A percentile compares a stretch with the other conserved stretches of the same genome.
Evolutionary conservation across 768 basidiomycete species (phyloP).

Genomic region (Rhodotorula paludigena): DNA sequence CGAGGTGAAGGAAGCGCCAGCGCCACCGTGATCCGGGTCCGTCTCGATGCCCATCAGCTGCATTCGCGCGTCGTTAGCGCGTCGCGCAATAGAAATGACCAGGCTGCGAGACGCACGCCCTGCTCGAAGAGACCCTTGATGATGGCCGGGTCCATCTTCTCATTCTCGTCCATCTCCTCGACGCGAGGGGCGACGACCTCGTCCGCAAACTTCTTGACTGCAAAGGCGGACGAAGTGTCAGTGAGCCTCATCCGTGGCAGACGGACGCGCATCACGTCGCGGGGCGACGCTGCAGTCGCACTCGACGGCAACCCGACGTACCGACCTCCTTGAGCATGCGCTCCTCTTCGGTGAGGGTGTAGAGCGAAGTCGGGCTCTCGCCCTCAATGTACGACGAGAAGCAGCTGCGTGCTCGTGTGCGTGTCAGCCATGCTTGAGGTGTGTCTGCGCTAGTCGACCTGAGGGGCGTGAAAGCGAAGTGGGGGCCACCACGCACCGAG

Average conservation of each 20-base stretch:
- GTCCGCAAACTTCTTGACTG: slow-evolving; percentile 79
- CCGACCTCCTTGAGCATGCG: slow-evolving; percentile 86
- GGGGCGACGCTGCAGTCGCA: too few species aligned
- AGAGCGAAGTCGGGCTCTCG: slow-evolving; percentile 54
- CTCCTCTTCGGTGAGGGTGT: slow-evolving; percentile 88
- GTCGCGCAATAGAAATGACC: not conserved
- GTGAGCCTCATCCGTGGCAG: not conserved
- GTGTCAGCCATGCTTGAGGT: not conserved
- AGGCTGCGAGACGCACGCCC: slow-evolving; percentile 59
- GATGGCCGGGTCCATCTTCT: slow-evolving; percentile 81
- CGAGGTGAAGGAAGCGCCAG: slow-evolving; percentile 85
- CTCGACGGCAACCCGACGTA: too few species aligned
- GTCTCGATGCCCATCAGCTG: slow-evolving; percentile 99
- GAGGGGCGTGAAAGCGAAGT: not conserved
- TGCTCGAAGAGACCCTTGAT: slow-evolving; percentile 89
- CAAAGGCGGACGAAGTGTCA: not conserved
- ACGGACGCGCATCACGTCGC: too few species aligned
- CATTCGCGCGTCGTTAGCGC: slow-evolving; percentile 11
- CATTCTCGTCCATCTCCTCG: slow-evolving; percentile 95
- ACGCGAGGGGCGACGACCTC: slow-evolving; percentile 89
- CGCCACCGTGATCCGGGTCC: slow-evolving; percentile 70
- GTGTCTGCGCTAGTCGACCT: too few species aligned
- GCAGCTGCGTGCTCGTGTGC: not conserved
- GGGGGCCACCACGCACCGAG: not conserved
- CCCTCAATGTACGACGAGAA: slow-evolving; percentile 25